Base-by-base conservation (phyloP, 306 rosid species). In the Cajanus cajan region DNA sequence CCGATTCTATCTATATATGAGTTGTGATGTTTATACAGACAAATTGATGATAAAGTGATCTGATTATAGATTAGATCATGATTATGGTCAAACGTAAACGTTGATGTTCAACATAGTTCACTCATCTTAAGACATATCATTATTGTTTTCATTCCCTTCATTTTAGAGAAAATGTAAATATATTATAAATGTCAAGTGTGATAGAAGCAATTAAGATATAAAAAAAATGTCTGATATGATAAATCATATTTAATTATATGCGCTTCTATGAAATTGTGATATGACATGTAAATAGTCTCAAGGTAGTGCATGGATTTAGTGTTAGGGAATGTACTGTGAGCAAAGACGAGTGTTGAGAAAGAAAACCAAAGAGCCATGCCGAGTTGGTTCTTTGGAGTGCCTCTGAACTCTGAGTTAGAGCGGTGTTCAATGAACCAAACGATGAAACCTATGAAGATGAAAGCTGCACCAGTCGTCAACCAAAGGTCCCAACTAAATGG, bases 401-500 rank as follows among this genome's bases (percentile, higher is more conserved):
- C 61, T 10, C 61, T 54, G 61, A 54, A 54, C 61, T 54, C 61
- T 21, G 61, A 21, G 61, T 54, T 54, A 0, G 61, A 55, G n/a
- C 63, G 63, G 34, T 55, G 63, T 22, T 55, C 63, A 24, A 55
- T 22, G 10, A 55, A 55, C 63, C 63, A 55, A 55, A 55, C 63
- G 1, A 55, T 55, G 63, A 55, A 55, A 10, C 63, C 63, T 8
- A 33, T 55, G 63, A 55, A 55, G 63, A 55, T 4, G n/a, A 55
- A 55, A 6, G 63, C 63, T 55, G 34, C 63, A 55, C 63, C 63
- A 9, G 37, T 73, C 13, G 86, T 55, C 15, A 86, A 43, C 92
- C 89, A 88, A 34, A 82, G 88, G 50, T 59, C 74, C 82, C 43
- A 77, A 44, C 87, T 86, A 24, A 86, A 39, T 0, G 91, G 88